Conservation (phyloP, 768 basidiomycete species). For the Boletus patriciae region DNA sequence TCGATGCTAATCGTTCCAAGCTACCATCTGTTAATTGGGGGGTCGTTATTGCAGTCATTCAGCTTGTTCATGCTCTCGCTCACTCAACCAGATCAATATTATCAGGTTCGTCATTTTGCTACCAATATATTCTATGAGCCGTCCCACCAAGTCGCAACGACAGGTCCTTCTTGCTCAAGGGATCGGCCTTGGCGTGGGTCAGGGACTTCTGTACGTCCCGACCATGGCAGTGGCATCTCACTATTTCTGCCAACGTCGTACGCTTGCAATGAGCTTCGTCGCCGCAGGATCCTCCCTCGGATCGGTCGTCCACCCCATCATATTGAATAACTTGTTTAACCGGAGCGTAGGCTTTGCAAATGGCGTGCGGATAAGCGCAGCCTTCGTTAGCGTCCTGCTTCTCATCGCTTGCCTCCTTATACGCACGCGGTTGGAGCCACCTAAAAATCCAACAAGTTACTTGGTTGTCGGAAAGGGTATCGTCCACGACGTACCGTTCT, state of each 20-base stretch:
- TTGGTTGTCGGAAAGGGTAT: conserved; percentile 15
- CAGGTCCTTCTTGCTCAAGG: conserved; percentile 54
- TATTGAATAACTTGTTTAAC: conserved; percentile 32
- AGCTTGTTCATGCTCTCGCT: conserved; percentile 47
- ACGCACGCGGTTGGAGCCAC: conserved; percentile 42
- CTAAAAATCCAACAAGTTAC: conserved; percentile 16
- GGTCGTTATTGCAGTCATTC: conserved; percentile 44
- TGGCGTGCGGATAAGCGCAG: conserved; percentile 51
- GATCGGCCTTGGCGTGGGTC: conserved; percentile 44
- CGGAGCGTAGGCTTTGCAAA: conserved; percentile 39
- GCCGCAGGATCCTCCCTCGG: conserved; percentile 39
- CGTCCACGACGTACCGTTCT: conserved; percentile 17
- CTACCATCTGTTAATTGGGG: conserved; percentile 45
- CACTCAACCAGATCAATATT: conserved; percentile 40
- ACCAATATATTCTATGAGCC: background rate
- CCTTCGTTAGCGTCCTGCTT: conserved; percentile 39
- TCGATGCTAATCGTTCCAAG: conserved; percentile 24
- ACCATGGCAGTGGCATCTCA: conserved; percentile 44
- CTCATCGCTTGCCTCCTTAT: conserved; percentile 33
- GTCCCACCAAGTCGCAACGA: background rate
- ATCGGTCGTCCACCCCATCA: conserved; percentile 26
- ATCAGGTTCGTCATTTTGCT: conserved; percentile 36
- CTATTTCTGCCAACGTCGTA: conserved; percentile 42
- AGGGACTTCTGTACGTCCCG: conserved; percentile 49
- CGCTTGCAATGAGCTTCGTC: conserved; percentile 45